Evolutionary conservation across 2,329 filamentous ascomycete species (phyloP).

Genomic region (Aspergillus melleus): DNA sequence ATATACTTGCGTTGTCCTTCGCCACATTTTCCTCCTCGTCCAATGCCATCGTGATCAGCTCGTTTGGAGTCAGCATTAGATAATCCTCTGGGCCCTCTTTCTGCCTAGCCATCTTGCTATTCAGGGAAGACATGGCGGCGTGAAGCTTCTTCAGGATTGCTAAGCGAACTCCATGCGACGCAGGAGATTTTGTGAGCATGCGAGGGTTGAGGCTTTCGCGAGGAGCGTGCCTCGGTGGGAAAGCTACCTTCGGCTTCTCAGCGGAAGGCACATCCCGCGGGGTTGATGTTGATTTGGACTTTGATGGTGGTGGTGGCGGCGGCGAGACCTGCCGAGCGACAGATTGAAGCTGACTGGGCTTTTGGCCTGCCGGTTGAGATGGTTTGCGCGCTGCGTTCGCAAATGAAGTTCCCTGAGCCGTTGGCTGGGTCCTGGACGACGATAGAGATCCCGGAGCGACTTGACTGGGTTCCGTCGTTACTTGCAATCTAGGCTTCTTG

Average conservation of each 20-base stretch:
- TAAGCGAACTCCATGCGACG: slow-evolving; percentile 41
- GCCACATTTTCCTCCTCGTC: slow-evolving; percentile 75
- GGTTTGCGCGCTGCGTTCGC: slow-evolving; percentile 11
- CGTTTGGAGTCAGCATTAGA: slow-evolving; percentile 42
- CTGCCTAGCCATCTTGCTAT: slow-evolving; percentile 37
- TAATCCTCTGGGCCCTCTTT: slow-evolving; percentile 32
- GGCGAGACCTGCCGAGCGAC: slow-evolving; percentile 28
- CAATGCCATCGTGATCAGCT: slow-evolving; percentile 48
- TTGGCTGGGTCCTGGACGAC: background rate
- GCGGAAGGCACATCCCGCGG: slow-evolving; percentile 6
- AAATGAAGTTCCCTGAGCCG: background rate
- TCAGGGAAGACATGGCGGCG: slow-evolving; percentile 42
- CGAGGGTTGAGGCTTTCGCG: slow-evolving; percentile 48
- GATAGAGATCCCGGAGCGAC: background rate
- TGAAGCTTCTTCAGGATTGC: slow-evolving; percentile 48
- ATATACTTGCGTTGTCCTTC: slow-evolving; percentile 66
- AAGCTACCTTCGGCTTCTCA: slow-evolving; percentile 4
- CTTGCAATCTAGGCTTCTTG: slow-evolving; percentile 31
- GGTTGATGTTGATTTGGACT: slow-evolving; percentile 2
- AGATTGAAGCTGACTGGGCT: slow-evolving; percentile 21
- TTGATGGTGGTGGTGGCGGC: slow-evolving; percentile 28
- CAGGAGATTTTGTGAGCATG: slow-evolving; percentile 46
- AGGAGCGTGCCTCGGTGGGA: slow-evolving; percentile 33
- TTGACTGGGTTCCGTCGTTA: background rate
- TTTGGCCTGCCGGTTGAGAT: slow-evolving; percentile 13